Evolutionary conservation across 768 basidiomycete genomes (phyloP).

Genomic region (Amanita molliuscula): DNA sequence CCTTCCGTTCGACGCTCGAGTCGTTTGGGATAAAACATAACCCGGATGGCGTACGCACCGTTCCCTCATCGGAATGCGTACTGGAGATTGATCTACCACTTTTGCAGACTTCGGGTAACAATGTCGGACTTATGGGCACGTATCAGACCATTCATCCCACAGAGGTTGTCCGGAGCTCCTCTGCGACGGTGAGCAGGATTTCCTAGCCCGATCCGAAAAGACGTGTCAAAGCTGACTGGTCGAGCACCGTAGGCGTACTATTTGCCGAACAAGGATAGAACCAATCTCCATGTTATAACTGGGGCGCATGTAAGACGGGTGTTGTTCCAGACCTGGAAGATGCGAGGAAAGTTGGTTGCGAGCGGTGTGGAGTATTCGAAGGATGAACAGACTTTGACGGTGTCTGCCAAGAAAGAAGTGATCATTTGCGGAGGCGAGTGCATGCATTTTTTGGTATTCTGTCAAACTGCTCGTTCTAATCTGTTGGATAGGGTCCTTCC

Average conservation of each 20-base stretch:
- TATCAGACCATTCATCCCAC: constrained; percentile 3
- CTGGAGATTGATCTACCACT: background rate
- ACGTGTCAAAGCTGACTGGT: background rate
- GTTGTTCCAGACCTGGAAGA: constrained; percentile 13
- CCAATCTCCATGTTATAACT: constrained; percentile 19
- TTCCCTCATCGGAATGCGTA: background rate
- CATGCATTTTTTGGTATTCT: background rate
- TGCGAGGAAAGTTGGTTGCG: constrained; percentile 7
- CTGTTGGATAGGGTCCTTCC: constrained; percentile 10
- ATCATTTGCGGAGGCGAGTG: constrained; percentile 22
- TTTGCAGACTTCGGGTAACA: background rate
- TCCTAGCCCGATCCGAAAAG: background rate
- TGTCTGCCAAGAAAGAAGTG: constrained; percentile 29
- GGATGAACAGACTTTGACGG: constrained; percentile 13
- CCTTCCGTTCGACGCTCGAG: constrained; percentile 4
- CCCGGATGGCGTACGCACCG: background rate
- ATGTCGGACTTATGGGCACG: background rate
- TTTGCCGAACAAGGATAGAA: constrained; percentile 15
- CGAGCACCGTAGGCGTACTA: constrained; percentile 13
- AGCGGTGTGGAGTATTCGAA: constrained; percentile 7
- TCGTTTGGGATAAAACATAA: constrained; percentile 1
- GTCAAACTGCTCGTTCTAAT: background rate
- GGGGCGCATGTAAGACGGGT: constrained; percentile 13
- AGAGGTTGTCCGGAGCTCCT: constrained; percentile 3
- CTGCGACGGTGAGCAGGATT: background rate